Conservation (phyloP, 768 basidiomycete species). For the Macrolepiota albuminosa region DNA sequence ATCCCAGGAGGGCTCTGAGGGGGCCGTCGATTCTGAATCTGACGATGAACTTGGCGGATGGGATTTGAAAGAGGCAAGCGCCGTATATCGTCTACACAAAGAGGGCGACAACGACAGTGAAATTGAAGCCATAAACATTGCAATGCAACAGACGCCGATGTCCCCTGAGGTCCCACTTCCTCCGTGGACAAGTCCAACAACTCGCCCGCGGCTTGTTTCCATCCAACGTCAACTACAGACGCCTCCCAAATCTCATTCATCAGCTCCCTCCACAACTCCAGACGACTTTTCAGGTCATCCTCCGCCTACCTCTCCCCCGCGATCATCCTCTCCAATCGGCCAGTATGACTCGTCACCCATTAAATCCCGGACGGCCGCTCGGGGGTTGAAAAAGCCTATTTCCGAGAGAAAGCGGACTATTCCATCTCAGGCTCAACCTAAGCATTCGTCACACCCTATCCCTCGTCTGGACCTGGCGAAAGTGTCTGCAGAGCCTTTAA, state of each 20-base stretch:
- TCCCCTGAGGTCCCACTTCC: conserved; percentile 7
- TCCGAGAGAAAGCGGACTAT: neutral
- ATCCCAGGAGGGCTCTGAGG: neutral
- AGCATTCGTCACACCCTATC: conserved; percentile 4
- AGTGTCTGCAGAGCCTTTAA: neutral
- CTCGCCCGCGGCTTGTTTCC: neutral
- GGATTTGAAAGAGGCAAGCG: conserved; percentile 37
- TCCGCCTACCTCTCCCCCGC: conserved; percentile 16
- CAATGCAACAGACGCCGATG: neutral
- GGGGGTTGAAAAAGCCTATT: conserved; percentile 7
- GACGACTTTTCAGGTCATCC: conserved; percentile 14
- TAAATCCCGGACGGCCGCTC: conserved; percentile 9
- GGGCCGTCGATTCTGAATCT: conserved; percentile 14
- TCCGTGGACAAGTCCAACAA: neutral
- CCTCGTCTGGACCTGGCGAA: conserved; percentile 14
- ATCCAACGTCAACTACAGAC: conserved; percentile 28
- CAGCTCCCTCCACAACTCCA: conserved; percentile 12
- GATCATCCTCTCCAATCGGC: conserved; percentile 17
- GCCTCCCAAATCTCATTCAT: conserved; percentile 28
- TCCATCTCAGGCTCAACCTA: conserved; percentile 1
- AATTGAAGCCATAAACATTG: conserved; percentile 27
- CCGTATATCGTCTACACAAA: conserved; percentile 26
- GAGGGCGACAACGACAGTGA: conserved; percentile 23
- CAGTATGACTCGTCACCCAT: conserved; percentile 15
- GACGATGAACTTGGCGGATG: conserved; percentile 33